Evolutionary conservation across 108 stramenopile species (phyloP).

Genomic region (Skeletonema tropicum): DNA sequence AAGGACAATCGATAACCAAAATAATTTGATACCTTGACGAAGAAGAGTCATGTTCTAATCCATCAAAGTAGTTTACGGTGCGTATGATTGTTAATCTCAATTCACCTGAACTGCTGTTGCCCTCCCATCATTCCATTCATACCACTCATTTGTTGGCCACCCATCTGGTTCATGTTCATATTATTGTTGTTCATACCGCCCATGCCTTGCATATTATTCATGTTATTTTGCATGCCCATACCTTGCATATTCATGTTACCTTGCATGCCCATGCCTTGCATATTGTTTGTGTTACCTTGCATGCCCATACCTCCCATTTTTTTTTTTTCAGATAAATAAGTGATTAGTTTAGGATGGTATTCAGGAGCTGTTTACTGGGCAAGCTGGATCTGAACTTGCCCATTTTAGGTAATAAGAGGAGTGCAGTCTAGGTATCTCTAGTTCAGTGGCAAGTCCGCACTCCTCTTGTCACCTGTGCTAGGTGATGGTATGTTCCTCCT

Average conservation of each 20-base stretch:
- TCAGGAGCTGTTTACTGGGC: too few species aligned
- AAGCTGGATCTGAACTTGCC: too few species aligned
- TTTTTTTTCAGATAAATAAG: too few species aligned
- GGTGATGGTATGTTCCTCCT: too few species aligned
- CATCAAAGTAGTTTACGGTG: conserved; percentile 5
- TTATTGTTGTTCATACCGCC: neutral
- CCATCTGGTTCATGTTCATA: conserved; percentile 2
- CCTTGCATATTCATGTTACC: conserved; percentile 25
- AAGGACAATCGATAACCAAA: neutral
- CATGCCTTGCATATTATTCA: conserved; percentile 6
- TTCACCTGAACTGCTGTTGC: conserved; percentile 9
- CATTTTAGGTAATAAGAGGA: too few species aligned
- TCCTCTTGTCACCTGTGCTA: too few species aligned
- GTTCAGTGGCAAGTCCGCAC: too few species aligned
- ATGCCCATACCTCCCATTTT: conserved; percentile 18
- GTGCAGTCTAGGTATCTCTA: too few species aligned
- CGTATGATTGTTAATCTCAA: neutral
- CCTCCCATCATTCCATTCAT: conserved; percentile 13
- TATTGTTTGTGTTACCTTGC: conserved; percentile 28
- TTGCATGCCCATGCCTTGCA: conserved; percentile 30
- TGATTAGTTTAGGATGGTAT: too few species aligned
- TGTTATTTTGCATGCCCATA: conserved; percentile 3
- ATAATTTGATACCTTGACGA: neutral
- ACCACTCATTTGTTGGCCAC: neutral
- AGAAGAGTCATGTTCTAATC: neutral